Evolutionary conservation across 202 grass and related monocot genomes (phyloP).

Genomic region (Schoenoplectus tabernaemontani): DNA sequence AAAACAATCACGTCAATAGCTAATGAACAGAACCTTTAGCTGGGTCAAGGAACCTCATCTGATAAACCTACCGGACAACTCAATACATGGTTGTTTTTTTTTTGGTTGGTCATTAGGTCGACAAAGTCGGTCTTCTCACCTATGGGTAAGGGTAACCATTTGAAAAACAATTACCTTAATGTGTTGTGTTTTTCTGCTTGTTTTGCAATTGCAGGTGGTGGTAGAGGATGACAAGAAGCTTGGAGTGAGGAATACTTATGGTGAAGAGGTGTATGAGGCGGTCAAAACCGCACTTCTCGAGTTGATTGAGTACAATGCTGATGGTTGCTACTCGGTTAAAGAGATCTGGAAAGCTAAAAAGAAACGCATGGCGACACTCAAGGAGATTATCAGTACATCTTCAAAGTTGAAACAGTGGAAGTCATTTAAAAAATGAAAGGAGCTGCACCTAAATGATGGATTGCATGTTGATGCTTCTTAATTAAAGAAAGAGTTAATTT

Average conservation of each 20-base stretch:
- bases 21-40: background rate
- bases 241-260: background rate
- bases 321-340: constrained; percentile 37
- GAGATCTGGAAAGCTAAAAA: constrained; percentile 57
- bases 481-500: background rate
- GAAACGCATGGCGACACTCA: constrained; percentile 37
- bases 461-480: background rate
- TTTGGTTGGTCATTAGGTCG: constrained; percentile 21
- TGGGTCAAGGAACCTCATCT: constrained; percentile 6
- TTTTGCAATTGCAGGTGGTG: background rate
- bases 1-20: background rate
- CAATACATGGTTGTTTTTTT: constrained; percentile 33
- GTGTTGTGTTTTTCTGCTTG: background rate
- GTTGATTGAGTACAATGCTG: constrained; percentile 3
- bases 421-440: background rate
- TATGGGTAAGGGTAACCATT: too few species aligned
- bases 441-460: background rate
- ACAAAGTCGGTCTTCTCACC: constrained; percentile 37
- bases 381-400: constrained; percentile 17
- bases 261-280: background rate
- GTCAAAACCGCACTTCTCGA: background rate
- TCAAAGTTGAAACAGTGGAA: constrained; percentile 6
- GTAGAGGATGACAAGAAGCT: constrained; percentile 15
- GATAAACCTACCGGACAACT: constrained; percentile 5
- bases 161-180: background rate